Evolutionary conservation across 345 rosid genomes (phyloP).

Genomic region (Pelargonium nanum): DNA sequence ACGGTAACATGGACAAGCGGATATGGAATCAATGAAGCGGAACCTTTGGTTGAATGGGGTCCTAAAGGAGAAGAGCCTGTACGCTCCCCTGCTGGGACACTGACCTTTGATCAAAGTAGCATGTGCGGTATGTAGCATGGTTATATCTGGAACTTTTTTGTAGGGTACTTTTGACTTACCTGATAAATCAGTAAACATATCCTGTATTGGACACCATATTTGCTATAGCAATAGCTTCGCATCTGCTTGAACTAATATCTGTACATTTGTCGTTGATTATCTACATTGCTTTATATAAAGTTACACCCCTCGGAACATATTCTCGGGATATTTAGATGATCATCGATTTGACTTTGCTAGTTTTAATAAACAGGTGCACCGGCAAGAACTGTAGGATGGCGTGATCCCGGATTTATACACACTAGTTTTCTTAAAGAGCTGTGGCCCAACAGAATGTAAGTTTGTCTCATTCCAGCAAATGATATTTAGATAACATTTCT

Average conservation of each 20-base stretch:
- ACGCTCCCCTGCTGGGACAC: conserved; percentile 72
- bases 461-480: neutral
- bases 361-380: conserved; percentile 25
- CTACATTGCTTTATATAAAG: neutral
- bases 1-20: conserved; percentile 98
- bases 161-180: neutral
- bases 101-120: conserved; percentile 62
- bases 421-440: conserved; percentile 37
- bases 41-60: conserved; percentile 77
- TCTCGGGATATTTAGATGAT: neutral
- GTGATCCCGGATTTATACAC: conserved; percentile 43
- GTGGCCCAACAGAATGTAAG: conserved; percentile 40
- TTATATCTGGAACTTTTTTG: neutral
- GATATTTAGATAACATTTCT: too few relatives aligned
- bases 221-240: neutral
- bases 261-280: neutral
- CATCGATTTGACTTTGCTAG: neutral
- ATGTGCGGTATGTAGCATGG: conserved; percentile 66
- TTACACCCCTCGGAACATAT: neutral
- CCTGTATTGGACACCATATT: neutral
- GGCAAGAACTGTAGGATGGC: conserved; percentile 42
- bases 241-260: neutral
- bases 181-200: neutral
- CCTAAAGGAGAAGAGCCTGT: conserved; percentile 23
- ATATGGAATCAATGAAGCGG: conserved; percentile 61